Evolutionary conservation across 2,329 filamentous ascomycete genomes (phyloP).

Genomic region (Tympanopsis confertula): DNA sequence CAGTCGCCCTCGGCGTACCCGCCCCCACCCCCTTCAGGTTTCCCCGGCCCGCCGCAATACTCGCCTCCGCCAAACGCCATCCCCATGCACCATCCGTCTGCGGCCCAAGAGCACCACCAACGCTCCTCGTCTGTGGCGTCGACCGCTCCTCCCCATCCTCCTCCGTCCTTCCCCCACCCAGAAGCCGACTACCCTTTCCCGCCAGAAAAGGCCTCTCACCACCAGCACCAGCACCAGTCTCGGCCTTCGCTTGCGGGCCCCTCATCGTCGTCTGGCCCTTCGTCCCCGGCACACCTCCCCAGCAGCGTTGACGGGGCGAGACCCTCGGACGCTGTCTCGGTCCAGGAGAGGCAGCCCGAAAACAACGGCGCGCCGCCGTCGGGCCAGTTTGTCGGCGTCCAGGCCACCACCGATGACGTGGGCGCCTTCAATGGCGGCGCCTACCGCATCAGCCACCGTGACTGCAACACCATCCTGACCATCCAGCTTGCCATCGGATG

Average conservation of each 20-base stretch:
- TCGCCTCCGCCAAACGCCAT: too few species aligned
- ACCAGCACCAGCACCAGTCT: neutral
- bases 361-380: conserved; percentile 26
- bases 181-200: neutral
- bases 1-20: conserved; percentile 4
- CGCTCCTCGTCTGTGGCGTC: too few species aligned
- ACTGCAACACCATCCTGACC: conserved; percentile 81
- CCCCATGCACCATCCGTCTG: too few species aligned
- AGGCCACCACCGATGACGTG: conserved; percentile 63
- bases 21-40: too few species aligned
- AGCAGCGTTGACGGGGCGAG: neutral
- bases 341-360: neutral
- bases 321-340: neutral
- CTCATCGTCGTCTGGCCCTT: too few species aligned
- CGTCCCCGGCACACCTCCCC: neutral
- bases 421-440: conserved; percentile 96
- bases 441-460: conserved; percentile 84
- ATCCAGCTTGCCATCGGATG: conserved; percentile 83
- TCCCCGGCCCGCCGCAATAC: too few species aligned
- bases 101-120: too few species aligned
- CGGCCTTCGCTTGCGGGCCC: too few species aligned
- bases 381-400: conserved; percentile 51
- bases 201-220: too few species aligned
- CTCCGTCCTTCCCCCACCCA: neutral
- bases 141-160: too few species aligned